Conservation (phyloP, 116 monocot genomes). For the Dioscorea cayenensis region DNA sequence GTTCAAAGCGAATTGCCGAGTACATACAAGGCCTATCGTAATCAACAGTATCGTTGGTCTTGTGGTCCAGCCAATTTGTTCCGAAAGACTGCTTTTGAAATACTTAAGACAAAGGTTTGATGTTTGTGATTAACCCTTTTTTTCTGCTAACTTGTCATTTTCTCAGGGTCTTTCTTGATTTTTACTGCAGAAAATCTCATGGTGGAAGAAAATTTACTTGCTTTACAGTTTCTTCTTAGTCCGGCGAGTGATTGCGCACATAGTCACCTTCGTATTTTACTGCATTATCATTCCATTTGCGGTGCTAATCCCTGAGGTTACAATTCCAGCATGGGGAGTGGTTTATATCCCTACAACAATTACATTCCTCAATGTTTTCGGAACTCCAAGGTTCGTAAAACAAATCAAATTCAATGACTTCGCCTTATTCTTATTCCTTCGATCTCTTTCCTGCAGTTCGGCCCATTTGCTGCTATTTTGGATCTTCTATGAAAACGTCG, state of each 20-base stretch:
- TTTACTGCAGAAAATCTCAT: slow-evolving; percentile 37
- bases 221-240: slow-evolving; percentile 64
- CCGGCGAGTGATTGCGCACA: slow-evolving; percentile 39
- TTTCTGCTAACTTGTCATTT: background rate
- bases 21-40: slow-evolving; percentile 45
- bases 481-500: slow-evolving; percentile 62
- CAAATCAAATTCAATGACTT: background rate
- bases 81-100: slow-evolving; percentile 42
- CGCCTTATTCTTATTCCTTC: background rate
- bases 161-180: background rate
- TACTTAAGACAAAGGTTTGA: slow-evolving; percentile 36
- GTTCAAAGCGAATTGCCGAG: slow-evolving; percentile 50
- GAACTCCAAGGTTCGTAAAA: slow-evolving; percentile 38
- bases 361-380: slow-evolving; percentile 44
- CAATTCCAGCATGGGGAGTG: slow-evolving; percentile 53
- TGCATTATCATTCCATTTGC: slow-evolving; percentile 45
- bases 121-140: background rate
- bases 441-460: slow-evolving; percentile 15
- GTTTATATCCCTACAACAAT: slow-evolving; percentile 57
- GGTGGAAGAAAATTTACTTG: slow-evolving; percentile 54
- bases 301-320: slow-evolving; percentile 53
- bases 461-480: slow-evolving; percentile 41
- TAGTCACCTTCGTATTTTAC: slow-evolving; percentile 49
- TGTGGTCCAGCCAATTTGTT: slow-evolving; percentile 65
- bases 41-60: slow-evolving; percentile 67